Percentiles rank a stretch among this genome's conserved stretches.
Conservation (phyloP, 2,329 filamentous ascomycete genomes). For the Arthrobotrys sphaeroides region DNA sequence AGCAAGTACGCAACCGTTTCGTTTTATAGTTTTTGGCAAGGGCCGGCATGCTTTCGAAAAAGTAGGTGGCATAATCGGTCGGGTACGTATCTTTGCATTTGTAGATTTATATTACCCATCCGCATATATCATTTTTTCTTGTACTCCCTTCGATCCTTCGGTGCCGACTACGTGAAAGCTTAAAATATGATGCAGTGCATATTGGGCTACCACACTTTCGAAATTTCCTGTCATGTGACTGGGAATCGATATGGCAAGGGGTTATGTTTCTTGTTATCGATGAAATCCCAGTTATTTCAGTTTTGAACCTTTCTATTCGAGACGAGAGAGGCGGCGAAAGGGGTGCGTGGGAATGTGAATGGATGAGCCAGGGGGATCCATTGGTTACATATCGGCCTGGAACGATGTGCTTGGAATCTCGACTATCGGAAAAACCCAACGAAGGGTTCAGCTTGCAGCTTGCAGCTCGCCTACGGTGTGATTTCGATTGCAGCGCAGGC, state of each 20-base stretch:
- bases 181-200: neutral
- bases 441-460: conserved; percentile 12
- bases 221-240: conserved; percentile 15
- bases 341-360: conserved; percentile 38
- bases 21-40: neutral
- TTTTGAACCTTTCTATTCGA: neutral
- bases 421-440: conserved; percentile 28
- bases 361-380: conserved; percentile 3
- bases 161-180: neutral
- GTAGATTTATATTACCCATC: no score
- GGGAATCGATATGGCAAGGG: neutral
- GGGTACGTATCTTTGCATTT: conserved; percentile 1
- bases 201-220: neutral
- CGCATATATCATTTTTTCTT: neutral
- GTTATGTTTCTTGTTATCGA: neutral
- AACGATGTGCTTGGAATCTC: conserved; percentile 38
- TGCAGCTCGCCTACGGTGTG: conserved; percentile 53
- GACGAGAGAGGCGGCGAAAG: neutral
- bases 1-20: neutral
- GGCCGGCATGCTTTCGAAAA: neutral
- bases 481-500: conserved; percentile 29
- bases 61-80: conserved; percentile 5
- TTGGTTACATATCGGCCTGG: conserved; percentile 17
- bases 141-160: neutral
- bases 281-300: neutral